Base-by-base conservation (phyloP, 2,329 filamentous ascomycete genomes). In the Hypoxylon sp. region DNA sequence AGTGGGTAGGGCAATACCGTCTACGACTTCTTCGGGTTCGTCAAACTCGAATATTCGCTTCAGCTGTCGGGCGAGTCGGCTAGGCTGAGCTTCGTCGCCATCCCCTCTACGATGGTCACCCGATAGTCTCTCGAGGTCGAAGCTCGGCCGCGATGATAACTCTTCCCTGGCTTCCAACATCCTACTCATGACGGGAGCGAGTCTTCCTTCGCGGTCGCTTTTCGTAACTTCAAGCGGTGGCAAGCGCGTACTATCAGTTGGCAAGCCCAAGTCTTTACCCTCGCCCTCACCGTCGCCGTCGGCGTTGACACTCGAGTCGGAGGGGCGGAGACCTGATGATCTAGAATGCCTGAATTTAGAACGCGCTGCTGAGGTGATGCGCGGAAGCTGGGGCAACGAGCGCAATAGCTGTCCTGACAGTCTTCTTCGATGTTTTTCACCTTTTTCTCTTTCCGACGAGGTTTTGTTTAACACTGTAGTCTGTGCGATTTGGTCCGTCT, bases 31-130 rank as follows among this genome's bases (percentile, higher is more conserved):
- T 75, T 99, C 95, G 0, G 91, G 85, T 37, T 87, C 82, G 26
- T 93, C 88, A 69, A 97, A 95, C 51, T 90, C 86, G 73, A 97
- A 97, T 65, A 97, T 96, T 64, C 95, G 89, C 82, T 89, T 93
- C 37, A 97, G 78, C 59, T 89, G 86, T 59, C 84, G 86, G 0
- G 91, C 89, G 53, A 97, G 83, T 15, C 85, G 85, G 4, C 85
- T 86, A 5, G 86, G 80, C 1, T 81, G 79, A 3, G 72, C 67
- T 5, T 80, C 79, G 28, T 75, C 76, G 6, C 74, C 76, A 2
- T 73, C 71, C 11, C 69, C 72, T 19, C 71, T 74, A 26, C 72
- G 70, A 20, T 79, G 74, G 47, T 82, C 79, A 51, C 76, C 80
- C 47, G 78, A 83, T 64, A 74, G 71, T 56, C 77, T 77, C 46